A percentile compares a stretch with the other conserved stretches of the same genome.
phyloP scores from a whole-genome alignment of 306 rosid genomes.

The Vicia sativa region DNA sequence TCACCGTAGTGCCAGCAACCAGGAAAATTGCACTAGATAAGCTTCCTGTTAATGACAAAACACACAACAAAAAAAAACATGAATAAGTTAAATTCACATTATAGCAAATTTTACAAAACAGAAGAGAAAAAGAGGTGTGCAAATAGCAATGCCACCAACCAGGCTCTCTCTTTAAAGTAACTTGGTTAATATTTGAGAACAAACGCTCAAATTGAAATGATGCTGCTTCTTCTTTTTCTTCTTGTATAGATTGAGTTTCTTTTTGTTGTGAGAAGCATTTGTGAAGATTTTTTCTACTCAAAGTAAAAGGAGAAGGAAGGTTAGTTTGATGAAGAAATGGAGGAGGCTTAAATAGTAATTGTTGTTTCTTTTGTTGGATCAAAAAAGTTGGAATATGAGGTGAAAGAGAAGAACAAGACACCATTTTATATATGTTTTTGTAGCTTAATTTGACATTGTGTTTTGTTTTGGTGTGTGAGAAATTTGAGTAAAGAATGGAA shows the following conservation, averaged over 20 bases:
- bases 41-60: constrained; percentile 53
- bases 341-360: constrained; percentile 21
- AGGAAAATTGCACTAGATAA: constrained; percentile 67
- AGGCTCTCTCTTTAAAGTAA: constrained; percentile 75
- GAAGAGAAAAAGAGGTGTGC: background rate
- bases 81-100: background rate
- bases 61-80: background rate
- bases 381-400: constrained; percentile 20
- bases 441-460: constrained; percentile 17
- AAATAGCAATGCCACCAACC: constrained; percentile 46
- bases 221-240: constrained; percentile 36
- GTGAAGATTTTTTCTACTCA: constrained; percentile 27
- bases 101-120: background rate
- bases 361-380: constrained; percentile 35
- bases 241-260: constrained; percentile 39
- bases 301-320: constrained; percentile 31
- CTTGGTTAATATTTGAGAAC: constrained; percentile 75
- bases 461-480: background rate
- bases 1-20: constrained; percentile 76
- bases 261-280: constrained; percentile 50
- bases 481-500: constrained; percentile 7
- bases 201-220: constrained; percentile 53
- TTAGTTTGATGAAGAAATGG: constrained; percentile 33
- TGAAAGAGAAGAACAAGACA: constrained; percentile 23
- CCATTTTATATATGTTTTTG: constrained; percentile 27